These are phyloP conservation scores for Amanita phalloides DNA, from an alignment of 768 basidiomycete genomes.

Conservation along the genomic window DNA sequence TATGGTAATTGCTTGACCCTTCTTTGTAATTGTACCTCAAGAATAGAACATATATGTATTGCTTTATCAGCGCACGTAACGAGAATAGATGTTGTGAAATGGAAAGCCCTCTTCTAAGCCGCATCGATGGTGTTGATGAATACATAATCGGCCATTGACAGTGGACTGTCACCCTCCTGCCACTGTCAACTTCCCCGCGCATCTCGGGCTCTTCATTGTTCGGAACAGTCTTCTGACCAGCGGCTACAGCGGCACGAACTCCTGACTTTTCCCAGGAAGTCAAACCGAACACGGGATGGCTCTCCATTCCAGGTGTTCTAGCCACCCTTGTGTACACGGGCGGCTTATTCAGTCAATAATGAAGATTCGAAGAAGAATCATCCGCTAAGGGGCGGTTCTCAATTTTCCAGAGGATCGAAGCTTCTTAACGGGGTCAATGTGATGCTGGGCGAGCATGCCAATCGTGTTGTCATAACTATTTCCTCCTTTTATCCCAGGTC, in stretches of 20 bases:
- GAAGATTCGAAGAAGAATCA: constrained; percentile 1
- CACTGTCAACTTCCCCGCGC: not conserved
- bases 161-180: not conserved
- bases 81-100: not conserved
- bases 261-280: constrained; percentile 4
- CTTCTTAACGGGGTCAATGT: not conserved
- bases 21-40: constrained; percentile 1
- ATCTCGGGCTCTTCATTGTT: constrained; percentile 8
- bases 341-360: not conserved
- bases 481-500: not conserved
- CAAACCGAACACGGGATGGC: not conserved
- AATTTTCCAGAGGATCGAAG: constrained; percentile 3
- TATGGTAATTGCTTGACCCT: not conserved
- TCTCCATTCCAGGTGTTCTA: not conserved
- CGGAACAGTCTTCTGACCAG: constrained; percentile 6
- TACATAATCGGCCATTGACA: not conserved
- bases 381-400: constrained; percentile 1
- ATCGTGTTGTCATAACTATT: constrained; percentile 5
- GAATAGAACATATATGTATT: not conserved
- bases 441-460: not conserved
- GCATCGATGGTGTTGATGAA: not conserved
- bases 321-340: not conserved
- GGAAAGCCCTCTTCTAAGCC: not conserved
- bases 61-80: not conserved
- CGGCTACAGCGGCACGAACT: constrained; percentile 6